Evolutionary conservation across 495 filamentous ascomycete species (phyloP), one percentile per base, ranked within the genome.

Genomic region (Penicillium mononematosum): DNA sequence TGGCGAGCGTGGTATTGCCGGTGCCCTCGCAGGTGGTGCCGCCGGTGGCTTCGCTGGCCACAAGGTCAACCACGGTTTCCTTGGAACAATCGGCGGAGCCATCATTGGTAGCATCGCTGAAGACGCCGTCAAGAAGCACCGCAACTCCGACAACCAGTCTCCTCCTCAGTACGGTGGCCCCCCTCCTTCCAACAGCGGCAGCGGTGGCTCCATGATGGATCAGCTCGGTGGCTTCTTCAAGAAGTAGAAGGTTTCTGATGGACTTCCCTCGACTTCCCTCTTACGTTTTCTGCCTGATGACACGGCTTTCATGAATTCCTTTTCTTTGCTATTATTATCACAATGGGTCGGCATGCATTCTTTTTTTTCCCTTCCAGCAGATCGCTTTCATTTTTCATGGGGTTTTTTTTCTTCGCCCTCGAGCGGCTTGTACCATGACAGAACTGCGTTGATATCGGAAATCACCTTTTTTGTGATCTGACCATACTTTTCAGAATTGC

Each of bases 11-110:
- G 77, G 76, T 60, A 67, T 80, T 10, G 71, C 66, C 42, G 75
- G 76, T 50, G 75, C 77, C 22, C 66, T 78, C 50, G 74, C 73
- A 43, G 77, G 77, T 56, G 77, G 74, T 65, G 67, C 72, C 17
- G 77, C 74, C 39, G 77, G 75, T 58, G 74, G 70, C 44, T 77
- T 74, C 53, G 70, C 66, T 24, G 77, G 76, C 59, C 77, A 80
- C 75, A 78, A 80, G 70, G 76, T 71, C 58, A 70, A 76, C 65
- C 76, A 79, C 72, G 76, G 77, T 41, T 62, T 78, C 60, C 75
- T 80, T 54, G 76, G 77, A 58, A 71, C 76, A n/a, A 74, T 80
- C 31, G 77, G 77, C 60, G 77, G 77, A 43, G 77, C 77, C 38
- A 75, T 80, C 62, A 69, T 78, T 5, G 77, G 77, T 17, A 75